Evolutionary conservation across 1,139 yeast species (phyloP), one percentile per base, ranked within the genome.

Genomic region (Debaryomycetaceae sp.): DNA sequence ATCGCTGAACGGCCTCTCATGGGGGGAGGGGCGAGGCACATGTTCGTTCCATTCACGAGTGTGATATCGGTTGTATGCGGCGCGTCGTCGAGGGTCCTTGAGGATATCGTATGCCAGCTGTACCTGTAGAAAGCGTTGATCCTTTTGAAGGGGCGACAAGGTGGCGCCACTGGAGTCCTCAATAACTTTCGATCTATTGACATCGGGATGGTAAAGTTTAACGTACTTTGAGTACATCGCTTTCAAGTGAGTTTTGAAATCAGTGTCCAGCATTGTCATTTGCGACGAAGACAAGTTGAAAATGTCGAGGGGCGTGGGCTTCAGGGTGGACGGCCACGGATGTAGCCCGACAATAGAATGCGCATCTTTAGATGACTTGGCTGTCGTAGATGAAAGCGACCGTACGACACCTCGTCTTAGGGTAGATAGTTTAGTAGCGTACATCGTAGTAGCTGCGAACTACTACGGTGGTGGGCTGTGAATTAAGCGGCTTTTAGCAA

Each of bases 161-260:
- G 46, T 42, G 11, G 49, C 45, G 3, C 59, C 50, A 13, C 51
- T 47, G 27, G 45, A 45, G 15, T 59, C 45, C 11, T 52, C 37
- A 4, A 55, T 43, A 4, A 39, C 45, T 12, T 52, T 37, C 11
- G 46, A 45, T 11, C 61, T 50, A 4, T 50, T 38, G 3, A 77
- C 55, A 53, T 90, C 98, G 0, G 98, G 97, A 45, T 90, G 97
- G 45, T 90, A 87, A 5, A 76, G 47, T 50, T 82, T 85, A 12
- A 92, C 90, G 32, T 76, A 67, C 32, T 68, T 63, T 40, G 68
- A 66, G 48, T 82, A 87, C 25, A 60, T 60, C 22, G 51, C 39
- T 45, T 78, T 77, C 33, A 87, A 48, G 15, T 51, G 41, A 28
- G 55, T 51, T 31, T 67, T 58, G 38, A 73, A 57, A n/a, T 58